Evolutionary conservation across 116 monocot species (phyloP), one percentile per base, ranked within the genome.

Genomic region (Trichopus zeylanicus): DNA sequence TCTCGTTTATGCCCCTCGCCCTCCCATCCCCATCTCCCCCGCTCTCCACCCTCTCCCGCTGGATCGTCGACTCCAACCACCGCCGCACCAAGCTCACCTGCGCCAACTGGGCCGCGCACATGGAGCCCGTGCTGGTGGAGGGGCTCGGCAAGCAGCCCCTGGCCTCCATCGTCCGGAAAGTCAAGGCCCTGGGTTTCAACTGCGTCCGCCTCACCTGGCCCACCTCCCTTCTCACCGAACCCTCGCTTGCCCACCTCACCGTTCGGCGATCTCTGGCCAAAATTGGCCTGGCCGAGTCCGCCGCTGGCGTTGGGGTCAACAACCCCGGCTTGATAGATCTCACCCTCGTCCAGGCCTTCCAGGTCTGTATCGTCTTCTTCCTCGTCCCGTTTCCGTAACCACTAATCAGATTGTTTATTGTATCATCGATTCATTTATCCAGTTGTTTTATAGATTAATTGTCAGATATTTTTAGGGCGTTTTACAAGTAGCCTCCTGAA

Each of bases 151-250:
- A 61, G 63, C 72, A 69, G 63, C 76, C 70, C 0, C 12, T 84
- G 16, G 70, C 64, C 31, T 31, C 16, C 18, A 70, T 84, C 31
- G 70, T 79, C 5, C 34, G 54, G 56, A 46, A 52, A n/a, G 62
- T 79, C 19, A 63, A 58, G 11, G 38, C 68, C 26, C 64, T 75
- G 75, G 83, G 83, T 0, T 83, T 83, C 70, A 82, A 82, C 63
- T 82, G 82, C 54, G 78, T 82, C 3, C 37, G 83, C 30, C 59
- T 78, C 56, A 83, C 83, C 31, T 83, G 83, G 83, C 75, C 78
- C 1, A 58, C 69, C 19, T 73, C 59, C 37, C 69, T 82, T 22
- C 48, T 61, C 51, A 74, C 82, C 18, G 52, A 74, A 31, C 70
- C 56, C 28, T 70, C 67, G 0, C 21, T 74, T n/a, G 67, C 28